These are phyloP conservation scores for Dipodascopsis tothii DNA, from an alignment of 805 yeast species.

Conservation along the genomic window DNA sequence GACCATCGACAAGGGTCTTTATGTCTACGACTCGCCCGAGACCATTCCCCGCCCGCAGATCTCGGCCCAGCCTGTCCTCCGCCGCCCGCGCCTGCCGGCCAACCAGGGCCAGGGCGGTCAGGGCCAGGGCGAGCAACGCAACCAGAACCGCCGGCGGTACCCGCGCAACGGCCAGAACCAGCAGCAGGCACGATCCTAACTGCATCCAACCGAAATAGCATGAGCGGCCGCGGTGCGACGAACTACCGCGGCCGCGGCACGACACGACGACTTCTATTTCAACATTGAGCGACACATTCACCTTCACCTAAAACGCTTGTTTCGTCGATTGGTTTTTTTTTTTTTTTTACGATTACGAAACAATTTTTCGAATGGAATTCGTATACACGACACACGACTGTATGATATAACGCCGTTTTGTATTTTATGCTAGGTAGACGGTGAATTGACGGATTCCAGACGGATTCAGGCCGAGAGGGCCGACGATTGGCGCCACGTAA, in stretches of 20 bases:
- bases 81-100: constrained; percentile 4
- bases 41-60: constrained; percentile 25
- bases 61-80: neutral
- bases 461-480: too few relatives aligned
- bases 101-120: constrained; percentile 31
- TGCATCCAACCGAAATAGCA: constrained; percentile 23
- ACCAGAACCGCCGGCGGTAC: constrained; percentile 8
- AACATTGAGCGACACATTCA: too few relatives aligned
- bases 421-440: too few relatives aligned
- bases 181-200: constrained; percentile 11
- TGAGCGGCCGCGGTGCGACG: neutral
- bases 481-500: too few relatives aligned
- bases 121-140: constrained; percentile 18
- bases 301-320: too few relatives aligned
- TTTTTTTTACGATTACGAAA: too few relatives aligned
- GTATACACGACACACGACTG: too few relatives aligned
- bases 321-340: too few relatives aligned
- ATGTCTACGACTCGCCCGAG: constrained; percentile 42
- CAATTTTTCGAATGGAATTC: too few relatives aligned
- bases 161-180: constrained; percentile 5
- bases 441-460: too few relatives aligned
- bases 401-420: too few relatives aligned
- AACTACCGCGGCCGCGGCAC: constrained; percentile 1
- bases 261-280: too few relatives aligned
- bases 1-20: constrained; percentile 78